Base-by-base conservation (phyloP, 129 eudicot species). In the Ambrosia trifida region DNA sequence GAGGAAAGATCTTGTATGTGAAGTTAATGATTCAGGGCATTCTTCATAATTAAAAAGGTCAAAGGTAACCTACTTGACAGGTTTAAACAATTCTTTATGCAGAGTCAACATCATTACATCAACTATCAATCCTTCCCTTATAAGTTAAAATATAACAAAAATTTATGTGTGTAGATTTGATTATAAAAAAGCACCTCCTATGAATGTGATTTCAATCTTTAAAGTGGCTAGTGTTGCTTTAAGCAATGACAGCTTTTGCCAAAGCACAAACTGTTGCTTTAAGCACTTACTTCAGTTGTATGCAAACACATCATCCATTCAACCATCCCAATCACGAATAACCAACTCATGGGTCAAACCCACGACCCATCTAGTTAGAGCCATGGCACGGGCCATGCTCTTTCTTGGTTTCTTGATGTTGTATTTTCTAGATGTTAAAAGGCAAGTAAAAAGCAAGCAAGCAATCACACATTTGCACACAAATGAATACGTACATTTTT, bases 31-130 rank as follows among this genome's bases (percentile, higher is more conserved):
- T 73, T 73, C 70, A 73, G 77, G 77, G 40, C 35, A 60, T 61
- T 73, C 28, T 53, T 75, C 58, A 75, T 75, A 44, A 66, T 66
- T 73, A 73, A 61, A 61, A 73, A 73, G 76, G 70, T 62, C 70
- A 73, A 73, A 73, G 77, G 65, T 28, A 73, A 73, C 40, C 51
- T 33, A 59, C 72, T 70, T 77, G 81, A 77, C 81, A 70, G 67
- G 72, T 70, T 70, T 70, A 43, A 59, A 63, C 12, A 61, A 61
- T 16, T 70, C 64, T 77, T 77, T 40, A 46, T 61, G 81, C 76
- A 77, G 81, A 62, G 81, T 70, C 81, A 76, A 70, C 81, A 77
- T 77, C 81, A 77, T 77, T 77, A 77, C 81, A 77, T 70, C 81
- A 77, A 77, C 81, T 52, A 77, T 53, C 81, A 40, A 76, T 17